Evolutionary conservation across 257 asterid species (phyloP).

Genomic region (Nyctanthes arbortristis): DNA sequence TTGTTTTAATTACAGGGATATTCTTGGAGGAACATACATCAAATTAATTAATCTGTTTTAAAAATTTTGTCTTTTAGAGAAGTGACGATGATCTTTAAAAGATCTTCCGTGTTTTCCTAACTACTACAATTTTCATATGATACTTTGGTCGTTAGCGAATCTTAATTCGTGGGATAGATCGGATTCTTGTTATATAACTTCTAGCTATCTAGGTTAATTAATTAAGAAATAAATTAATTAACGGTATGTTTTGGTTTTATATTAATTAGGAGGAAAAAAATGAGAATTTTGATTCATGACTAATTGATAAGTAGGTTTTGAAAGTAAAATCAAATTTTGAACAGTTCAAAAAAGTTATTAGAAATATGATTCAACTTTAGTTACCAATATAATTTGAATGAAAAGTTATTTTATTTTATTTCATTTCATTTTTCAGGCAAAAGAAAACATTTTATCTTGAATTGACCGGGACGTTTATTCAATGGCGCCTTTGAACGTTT

Average conservation of each 20-base stretch:
- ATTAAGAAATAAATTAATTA: background rate
- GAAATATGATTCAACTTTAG: background rate
- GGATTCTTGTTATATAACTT: no score
- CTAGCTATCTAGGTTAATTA: no score
- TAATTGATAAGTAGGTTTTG: background rate
- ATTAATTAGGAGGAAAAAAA: background rate
- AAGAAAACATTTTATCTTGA: background rate
- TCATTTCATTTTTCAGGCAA: background rate
- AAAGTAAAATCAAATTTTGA: background rate
- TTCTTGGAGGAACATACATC: no score
- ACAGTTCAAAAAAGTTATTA: background rate
- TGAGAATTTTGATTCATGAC: background rate
- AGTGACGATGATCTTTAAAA: background rate
- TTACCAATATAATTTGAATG: background rate
- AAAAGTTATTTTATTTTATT: background rate
- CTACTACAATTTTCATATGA: background rate
- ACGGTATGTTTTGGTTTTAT: background rate
- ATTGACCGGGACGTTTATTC: constrained; percentile 18
- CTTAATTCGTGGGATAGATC: background rate
- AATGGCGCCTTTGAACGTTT: background rate
- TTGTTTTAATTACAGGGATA: no score
- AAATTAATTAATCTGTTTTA: no score
- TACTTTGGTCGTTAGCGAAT: no score
- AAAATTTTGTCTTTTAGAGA: no score
- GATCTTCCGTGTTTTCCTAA: background rate